Conservation (phyloP, 306 rosid species). For the Ammopiptanthus mongolicus region DNA sequence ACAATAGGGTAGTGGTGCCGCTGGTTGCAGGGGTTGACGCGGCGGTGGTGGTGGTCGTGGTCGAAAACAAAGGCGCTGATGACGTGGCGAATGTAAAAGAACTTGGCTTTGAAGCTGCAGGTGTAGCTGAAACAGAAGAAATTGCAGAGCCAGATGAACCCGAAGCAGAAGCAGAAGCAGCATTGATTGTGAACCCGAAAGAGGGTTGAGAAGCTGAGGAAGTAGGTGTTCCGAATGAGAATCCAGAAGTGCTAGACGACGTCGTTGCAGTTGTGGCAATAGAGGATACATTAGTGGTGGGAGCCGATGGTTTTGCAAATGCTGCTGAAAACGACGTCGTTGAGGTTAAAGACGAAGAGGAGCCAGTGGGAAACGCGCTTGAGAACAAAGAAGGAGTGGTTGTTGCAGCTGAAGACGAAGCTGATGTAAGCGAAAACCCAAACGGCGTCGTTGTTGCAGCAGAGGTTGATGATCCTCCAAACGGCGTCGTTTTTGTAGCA, state of each 20-base stretch:
- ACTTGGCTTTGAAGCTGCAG: constrained; percentile 34
- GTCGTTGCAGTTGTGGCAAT: constrained; percentile 34
- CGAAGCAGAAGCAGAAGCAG: constrained; percentile 10
- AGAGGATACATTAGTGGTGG: constrained; percentile 18
- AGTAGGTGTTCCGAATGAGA: constrained; percentile 44
- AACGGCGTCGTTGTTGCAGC: not conserved
- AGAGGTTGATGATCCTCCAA: not conserved
- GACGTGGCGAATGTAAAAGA: constrained; percentile 45
- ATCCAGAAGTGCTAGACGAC: constrained; percentile 31
- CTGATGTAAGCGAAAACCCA: not conserved
- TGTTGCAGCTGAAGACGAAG: constrained; percentile 29
- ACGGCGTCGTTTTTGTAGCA: not conserved
- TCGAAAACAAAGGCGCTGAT: constrained; percentile 46
- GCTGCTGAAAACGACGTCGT: constrained; percentile 31
- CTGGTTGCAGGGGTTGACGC: constrained; percentile 44
- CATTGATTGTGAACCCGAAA: constrained; percentile 33
- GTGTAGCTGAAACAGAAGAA: constrained; percentile 31
- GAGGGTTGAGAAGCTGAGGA: constrained; percentile 52
- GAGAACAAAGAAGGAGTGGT: constrained; percentile 36
- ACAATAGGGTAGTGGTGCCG: constrained; percentile 22
- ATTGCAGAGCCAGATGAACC: constrained; percentile 30
- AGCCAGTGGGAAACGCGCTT: constrained; percentile 23
- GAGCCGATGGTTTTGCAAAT: constrained; percentile 33
- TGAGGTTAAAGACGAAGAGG: constrained; percentile 30
- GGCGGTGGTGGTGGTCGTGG: constrained; percentile 48